Evolutionary conservation across 257 asterid genomes (phyloP), one percentile per base, ranked within the genome.

Genomic region (Salvia miltiorrhiza): DNA sequence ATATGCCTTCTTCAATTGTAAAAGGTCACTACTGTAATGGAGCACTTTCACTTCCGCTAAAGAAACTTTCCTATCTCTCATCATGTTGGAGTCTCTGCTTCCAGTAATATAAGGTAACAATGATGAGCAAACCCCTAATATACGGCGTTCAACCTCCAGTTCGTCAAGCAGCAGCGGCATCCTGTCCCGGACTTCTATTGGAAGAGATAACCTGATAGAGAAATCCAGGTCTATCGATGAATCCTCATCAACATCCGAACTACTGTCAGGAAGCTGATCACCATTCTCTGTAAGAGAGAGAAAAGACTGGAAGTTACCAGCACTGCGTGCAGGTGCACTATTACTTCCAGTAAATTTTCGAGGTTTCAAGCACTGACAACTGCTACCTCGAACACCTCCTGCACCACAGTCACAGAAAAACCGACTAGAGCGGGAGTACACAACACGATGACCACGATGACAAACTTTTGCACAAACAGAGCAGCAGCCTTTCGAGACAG

Each of bases 371-470:
- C 99, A 91, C 81, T 86, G 97, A 76, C 99, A 94, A 70, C 92
- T 87, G 87, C 89, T 91, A 43, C 99, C 99, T 52, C 97, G 86
- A 65, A 94, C 97, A 68, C 99, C 97, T 49, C 99, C 99, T 10
- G 97, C 99, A 37, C 99, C 99, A 78, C 99, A 94, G 64, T 94
- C 99, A 50, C 99, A 94, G 84, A 94, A 94, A 79, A 94, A 94
- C 12, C 99, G 94, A 78, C 99, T 94, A 58, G 99, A 91, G 64
- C 99, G 95, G 49, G 99, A 94, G 83, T 94, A 94, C 41, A 91
- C 97, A 74, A 94, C 97, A 69, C 99, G 97, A 79, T 94, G 99
- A 74, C 95, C 99, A 70, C 97, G 96, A 79, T 94, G 99, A 72
- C 99, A 94, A 81, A 94, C 97, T 81, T 89, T 91, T 65, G 99